Evolutionary conservation across 306 rosid species (phyloP).

Genomic region (Psophocarpus tetragonolobus): DNA sequence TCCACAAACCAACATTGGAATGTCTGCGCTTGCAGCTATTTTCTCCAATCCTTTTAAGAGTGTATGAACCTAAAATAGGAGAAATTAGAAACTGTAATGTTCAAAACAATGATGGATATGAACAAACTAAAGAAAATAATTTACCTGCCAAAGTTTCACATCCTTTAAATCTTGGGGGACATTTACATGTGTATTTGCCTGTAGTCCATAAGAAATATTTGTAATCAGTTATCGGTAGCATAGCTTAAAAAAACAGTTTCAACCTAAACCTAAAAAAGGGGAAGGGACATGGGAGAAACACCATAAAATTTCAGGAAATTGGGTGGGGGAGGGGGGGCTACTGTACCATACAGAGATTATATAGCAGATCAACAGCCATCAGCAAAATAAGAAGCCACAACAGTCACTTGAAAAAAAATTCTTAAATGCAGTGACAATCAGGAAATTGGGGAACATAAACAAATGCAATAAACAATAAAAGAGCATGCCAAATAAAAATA

Average conservation of each 20-base stretch:
- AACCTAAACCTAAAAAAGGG: background rate
- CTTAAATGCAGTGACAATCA: background rate
- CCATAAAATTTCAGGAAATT: too few relatives aligned
- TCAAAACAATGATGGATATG: background rate
- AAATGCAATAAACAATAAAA: constrained; percentile 2
- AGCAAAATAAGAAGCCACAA: constrained; percentile 17
- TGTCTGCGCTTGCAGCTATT: constrained; percentile 92
- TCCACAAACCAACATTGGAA: constrained; percentile 99
- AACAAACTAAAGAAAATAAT: constrained; percentile 22
- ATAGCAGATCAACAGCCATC: constrained; percentile 13
- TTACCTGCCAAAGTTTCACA: constrained; percentile 99
- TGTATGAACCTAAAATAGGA: constrained; percentile 75
- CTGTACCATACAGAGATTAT: background rate
- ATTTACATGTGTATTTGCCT: constrained; percentile 95
- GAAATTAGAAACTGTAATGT: constrained; percentile 22
- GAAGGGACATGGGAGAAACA: background rate
- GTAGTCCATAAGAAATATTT: constrained; percentile 29
- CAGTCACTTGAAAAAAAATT: background rate
- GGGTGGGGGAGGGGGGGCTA: background rate
- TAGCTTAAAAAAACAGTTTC: background rate
- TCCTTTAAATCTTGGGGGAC: constrained; percentile 84
- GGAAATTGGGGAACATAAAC: background rate
- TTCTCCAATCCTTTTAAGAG: constrained; percentile 95
- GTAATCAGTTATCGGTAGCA: background rate
- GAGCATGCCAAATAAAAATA: background rate